Conservation (phyloP, 805 yeast species). For the Yamadazyma akitaensis region DNA sequence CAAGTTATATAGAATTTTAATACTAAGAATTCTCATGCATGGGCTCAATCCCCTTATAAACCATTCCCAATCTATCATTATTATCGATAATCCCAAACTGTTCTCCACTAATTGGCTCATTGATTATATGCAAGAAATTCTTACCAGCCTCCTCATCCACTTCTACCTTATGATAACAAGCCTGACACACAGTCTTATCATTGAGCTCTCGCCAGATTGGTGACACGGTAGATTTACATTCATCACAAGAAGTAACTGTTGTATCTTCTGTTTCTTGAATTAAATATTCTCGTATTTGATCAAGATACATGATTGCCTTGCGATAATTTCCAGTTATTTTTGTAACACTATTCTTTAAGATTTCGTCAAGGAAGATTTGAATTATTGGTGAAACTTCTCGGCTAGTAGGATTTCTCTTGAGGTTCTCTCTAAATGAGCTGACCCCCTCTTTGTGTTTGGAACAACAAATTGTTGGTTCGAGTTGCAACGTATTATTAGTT, state of each 20-base stretch:
- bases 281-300: not conserved
- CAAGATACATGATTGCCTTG: slow-evolving; percentile 28
- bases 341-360: slow-evolving; percentile 14
- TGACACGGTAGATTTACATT: slow-evolving; percentile 19
- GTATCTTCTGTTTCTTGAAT: not conserved
- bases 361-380: slow-evolving; percentile 38
- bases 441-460: slow-evolving; percentile 28
- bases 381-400: slow-evolving; percentile 37
- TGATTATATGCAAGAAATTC: slow-evolving; percentile 21
- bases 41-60: not conserved
- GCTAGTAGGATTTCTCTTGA: slow-evolving; percentile 23
- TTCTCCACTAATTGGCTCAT: slow-evolving; percentile 29
- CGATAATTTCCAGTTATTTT: slow-evolving; percentile 32
- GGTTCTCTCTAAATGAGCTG: slow-evolving; percentile 13
- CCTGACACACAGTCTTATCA: slow-evolving; percentile 24
- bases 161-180: slow-evolving; percentile 24
- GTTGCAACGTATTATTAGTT: slow-evolving; percentile 34
- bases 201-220: slow-evolving; percentile 36
- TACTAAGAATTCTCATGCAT: not conserved
- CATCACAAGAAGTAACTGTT: not conserved
- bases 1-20: no score
- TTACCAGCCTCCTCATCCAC: slow-evolving; percentile 11
- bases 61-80: slow-evolving; percentile 18
- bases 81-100: slow-evolving; percentile 28
- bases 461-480: slow-evolving; percentile 46